Evolutionary conservation across 176 grass and related monocot species (phyloP), one percentile per base, ranked within the genome.

Genomic region (Hordeum marinum): DNA sequence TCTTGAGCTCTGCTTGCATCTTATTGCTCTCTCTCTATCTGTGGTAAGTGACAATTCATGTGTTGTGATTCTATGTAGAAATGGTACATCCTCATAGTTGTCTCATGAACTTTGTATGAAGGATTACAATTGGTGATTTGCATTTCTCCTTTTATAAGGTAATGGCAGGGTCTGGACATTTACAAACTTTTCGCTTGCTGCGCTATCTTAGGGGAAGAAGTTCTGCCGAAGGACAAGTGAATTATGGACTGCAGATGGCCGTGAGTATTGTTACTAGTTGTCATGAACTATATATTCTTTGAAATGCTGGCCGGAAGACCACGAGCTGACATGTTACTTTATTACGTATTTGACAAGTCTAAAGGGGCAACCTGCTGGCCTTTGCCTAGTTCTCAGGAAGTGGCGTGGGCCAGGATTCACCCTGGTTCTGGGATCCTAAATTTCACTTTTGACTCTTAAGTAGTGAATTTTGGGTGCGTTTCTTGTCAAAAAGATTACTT

Each of bases 221-320:
- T 87, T 95, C 96, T 54, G 85, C 91, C 63, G 96, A 98, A 85
- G 96, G 96, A 27, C 96, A 98, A 85, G 87, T 98, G 82, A 93
- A 95, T 90, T 98, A 95, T 90, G 96, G 96, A 70, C 90, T 95
- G 69, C 96, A 98, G 88, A 98, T 98, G 91, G 85, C 91, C 34
- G 93, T 98, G 87, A 90, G 92, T 92, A 80, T 85, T 31, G 0
- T 64, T 46, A 68, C 31, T 67, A 68, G 21, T 32, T 82, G 23
- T 58, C 35, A 72, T 83, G 46, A 37, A 72, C 41, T 59, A 9
- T 82, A 24, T 78, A 78, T 76, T 63, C 12, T 63, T 79, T 78
- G 7, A 70, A 62, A 35, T 54, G 3, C 52, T 57, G 40, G 29
- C 8, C 13, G 17, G 8, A 80, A 23, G 34, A 68, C 11, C 63